Conservation (phyloP, 2,329 filamentous ascomycete genomes). For the Colletotrichum simmondsii region DNA sequence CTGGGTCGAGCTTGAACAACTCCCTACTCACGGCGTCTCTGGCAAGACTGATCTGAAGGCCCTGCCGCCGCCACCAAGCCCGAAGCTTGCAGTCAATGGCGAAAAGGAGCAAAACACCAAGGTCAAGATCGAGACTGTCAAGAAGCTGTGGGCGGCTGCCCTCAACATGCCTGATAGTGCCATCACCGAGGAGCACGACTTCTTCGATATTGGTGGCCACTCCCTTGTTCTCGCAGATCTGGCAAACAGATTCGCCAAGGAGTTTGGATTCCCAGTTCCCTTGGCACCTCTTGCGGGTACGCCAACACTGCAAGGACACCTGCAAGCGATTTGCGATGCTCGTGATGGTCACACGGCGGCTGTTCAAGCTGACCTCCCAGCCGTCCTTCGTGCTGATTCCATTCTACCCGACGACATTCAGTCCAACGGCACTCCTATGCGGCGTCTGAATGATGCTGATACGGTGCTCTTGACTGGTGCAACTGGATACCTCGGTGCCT, state of each 20-base stretch:
- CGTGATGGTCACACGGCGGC: constrained; percentile 79
- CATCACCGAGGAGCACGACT: constrained; percentile 78
- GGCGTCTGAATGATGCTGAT: constrained; percentile 71
- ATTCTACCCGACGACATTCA: constrained; percentile 77
- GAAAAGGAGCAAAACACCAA: constrained; percentile 67
- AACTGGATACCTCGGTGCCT: constrained; percentile 81
- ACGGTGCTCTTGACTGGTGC: constrained; percentile 79
- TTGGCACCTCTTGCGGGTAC: constrained; percentile 77
- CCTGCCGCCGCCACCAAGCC: constrained; percentile 72
- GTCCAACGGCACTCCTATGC: constrained; percentile 62
- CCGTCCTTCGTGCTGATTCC: constrained; percentile 74
- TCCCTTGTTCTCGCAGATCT: constrained; percentile 82
- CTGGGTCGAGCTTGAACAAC: constrained; percentile 77
- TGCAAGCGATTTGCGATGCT: constrained; percentile 76
- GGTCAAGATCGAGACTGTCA: constrained; percentile 74
- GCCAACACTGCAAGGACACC: constrained; percentile 77
- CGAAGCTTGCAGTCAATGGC: constrained; percentile 54
- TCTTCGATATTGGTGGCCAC: constrained; percentile 85
- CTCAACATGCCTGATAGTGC: constrained; percentile 71
- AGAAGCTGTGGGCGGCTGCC: constrained; percentile 77
- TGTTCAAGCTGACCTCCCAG: constrained; percentile 79
- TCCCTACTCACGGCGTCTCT: constrained; percentile 82
- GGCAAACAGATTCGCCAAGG: constrained; percentile 74
- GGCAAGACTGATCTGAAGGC: constrained; percentile 81
- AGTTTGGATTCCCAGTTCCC: constrained; percentile 79